Conservation (phyloP, 148 eudicot genomes). For the Camellia granthamiana region DNA sequence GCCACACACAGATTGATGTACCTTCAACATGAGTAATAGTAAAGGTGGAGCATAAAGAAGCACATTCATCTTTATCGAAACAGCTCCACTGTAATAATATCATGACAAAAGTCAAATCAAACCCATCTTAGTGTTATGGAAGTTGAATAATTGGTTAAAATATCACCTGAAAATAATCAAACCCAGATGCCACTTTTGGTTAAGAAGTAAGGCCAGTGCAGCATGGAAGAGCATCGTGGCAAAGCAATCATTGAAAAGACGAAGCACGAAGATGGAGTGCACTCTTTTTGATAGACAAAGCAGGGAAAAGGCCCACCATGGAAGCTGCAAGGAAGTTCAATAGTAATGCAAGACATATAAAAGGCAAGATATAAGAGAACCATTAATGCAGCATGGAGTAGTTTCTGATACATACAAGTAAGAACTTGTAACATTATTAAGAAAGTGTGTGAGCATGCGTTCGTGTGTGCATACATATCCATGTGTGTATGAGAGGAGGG, state of each 20-base stretch:
- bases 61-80: conserved; percentile 96
- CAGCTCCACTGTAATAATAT: conserved; percentile 68
- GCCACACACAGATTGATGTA: conserved; percentile 17
- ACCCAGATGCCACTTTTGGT: conserved; percentile 79
- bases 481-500: background rate
- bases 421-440: background rate
- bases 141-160: background rate
- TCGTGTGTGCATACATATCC: background rate
- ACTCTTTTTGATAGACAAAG: conserved; percentile 84
- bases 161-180: conserved; percentile 81
- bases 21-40: conserved; percentile 84
- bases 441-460: background rate
- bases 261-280: conserved; percentile 93
- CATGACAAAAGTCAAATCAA: conserved; percentile 20
- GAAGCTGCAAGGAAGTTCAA: conserved; percentile 55
- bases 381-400: background rate
- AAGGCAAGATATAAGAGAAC: conserved; percentile 3
- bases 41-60: conserved; percentile 96
- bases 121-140: background rate
- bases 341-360: background rate
- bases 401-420: background rate
- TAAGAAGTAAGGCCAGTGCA: conserved; percentile 62
- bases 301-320: conserved; percentile 97
- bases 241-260: conserved; percentile 91
- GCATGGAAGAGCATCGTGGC: conserved; percentile 89